Evolutionary conservation across 2,329 filamentous ascomycete genomes (phyloP).

Genomic region (Neurospora sp.): DNA sequence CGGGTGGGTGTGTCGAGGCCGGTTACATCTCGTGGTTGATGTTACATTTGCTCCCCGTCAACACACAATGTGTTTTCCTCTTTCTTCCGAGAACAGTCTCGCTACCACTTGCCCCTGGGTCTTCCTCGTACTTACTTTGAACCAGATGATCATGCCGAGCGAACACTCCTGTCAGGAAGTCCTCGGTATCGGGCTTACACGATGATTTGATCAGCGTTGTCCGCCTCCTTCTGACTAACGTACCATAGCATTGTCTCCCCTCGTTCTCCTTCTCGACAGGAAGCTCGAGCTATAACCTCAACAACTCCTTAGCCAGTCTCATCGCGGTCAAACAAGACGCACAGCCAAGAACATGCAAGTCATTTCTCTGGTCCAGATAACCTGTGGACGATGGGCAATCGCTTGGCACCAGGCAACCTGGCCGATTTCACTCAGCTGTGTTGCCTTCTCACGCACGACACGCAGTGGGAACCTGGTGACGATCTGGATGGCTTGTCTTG

Average conservation of each 20-base stretch:
- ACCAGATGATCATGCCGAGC: neutral
- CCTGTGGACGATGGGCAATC: neutral
- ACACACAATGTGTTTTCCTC: neutral
- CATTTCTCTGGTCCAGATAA: neutral
- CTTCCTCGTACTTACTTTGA: neutral
- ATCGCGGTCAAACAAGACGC: neutral
- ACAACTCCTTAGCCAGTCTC: neutral
- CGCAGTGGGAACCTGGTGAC: neutral
- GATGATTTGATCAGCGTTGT: neutral
- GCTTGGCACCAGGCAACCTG: neutral
- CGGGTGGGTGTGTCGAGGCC: neutral
- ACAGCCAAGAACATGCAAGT: neutral
- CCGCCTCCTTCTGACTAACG: neutral
- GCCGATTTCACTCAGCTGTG: neutral
- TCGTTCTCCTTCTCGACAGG: neutral
- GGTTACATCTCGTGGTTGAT: neutral
- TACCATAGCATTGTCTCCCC: neutral
- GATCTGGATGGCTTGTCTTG: constrained; percentile 8
- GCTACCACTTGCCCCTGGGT: neutral
- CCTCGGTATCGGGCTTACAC: neutral
- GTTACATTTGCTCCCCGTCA: neutral
- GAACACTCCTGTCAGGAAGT: neutral
- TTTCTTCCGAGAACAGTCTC: neutral
- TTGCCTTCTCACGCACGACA: neutral
- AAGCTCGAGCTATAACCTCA: neutral